Evolutionary conservation across 2,329 filamentous ascomycete species (phyloP).

Genomic region (Volutella citrinella): DNA sequence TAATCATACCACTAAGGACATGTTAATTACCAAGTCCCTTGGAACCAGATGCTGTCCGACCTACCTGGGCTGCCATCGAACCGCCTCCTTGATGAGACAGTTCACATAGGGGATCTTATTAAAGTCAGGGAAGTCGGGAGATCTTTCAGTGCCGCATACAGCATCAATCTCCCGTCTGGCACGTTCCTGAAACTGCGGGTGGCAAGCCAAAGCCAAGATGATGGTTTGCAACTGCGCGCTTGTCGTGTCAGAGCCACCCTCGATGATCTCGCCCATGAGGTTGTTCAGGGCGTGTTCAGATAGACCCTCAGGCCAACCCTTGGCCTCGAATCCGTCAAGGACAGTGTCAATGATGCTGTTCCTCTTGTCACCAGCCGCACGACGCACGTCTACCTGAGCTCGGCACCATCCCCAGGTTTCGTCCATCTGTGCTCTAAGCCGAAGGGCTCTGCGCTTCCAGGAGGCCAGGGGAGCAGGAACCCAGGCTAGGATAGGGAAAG

Average conservation of each 20-base stretch:
- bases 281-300: slow-evolving; percentile 3
- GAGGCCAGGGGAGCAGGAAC: slow-evolving; percentile 1
- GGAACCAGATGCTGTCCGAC: no score
- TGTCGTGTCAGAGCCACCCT: slow-evolving; percentile 2
- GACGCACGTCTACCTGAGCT: background rate
- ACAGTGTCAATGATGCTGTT: slow-evolving; percentile 1
- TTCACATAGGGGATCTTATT: background rate
- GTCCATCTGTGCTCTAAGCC: slow-evolving; percentile 1
- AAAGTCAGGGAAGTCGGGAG: slow-evolving; percentile 1
- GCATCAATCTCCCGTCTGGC: slow-evolving; percentile 1
- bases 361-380: background rate
- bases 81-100: slow-evolving; percentile 1
- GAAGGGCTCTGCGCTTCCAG: background rate
- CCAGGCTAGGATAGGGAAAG: slow-evolving; percentile 1
- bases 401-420: background rate
- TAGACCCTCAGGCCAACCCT: slow-evolving; percentile 2
- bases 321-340: slow-evolving; percentile 1
- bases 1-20: no score
- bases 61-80: slow-evolving; percentile 1
- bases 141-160: slow-evolving; percentile 1
- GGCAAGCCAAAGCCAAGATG: slow-evolving; percentile 1
- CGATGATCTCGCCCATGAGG: slow-evolving; percentile 1
- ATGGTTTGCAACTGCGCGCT: background rate
- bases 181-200: background rate
- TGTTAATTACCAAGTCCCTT: no score